These are phyloP conservation scores for Suillus subluteus DNA, from an alignment of 768 basidiomycete genomes.

Conservation along the genomic window DNA sequence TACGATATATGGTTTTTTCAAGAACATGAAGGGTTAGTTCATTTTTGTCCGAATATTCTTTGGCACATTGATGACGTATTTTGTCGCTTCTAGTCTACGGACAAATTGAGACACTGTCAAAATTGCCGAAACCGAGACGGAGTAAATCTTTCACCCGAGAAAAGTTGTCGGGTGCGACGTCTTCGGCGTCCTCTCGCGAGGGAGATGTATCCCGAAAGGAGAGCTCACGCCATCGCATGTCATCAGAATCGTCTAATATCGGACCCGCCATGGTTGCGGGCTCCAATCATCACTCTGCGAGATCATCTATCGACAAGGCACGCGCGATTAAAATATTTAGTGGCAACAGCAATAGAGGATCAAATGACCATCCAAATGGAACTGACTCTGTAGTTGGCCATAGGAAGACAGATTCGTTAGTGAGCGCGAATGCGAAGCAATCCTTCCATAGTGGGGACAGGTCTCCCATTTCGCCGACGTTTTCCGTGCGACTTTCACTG, in stretches of 20 bases:
- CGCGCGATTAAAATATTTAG: slow-evolving; percentile 62
- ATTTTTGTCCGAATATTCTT: background rate
- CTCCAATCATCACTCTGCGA: slow-evolving; percentile 34
- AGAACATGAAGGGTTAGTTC: slow-evolving; percentile 77
- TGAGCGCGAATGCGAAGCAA: slow-evolving; percentile 53
- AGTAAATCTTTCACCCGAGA: slow-evolving; percentile 74
- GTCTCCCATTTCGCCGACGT: slow-evolving; percentile 38
- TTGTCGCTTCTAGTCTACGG: slow-evolving; percentile 61
- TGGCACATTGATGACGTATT: slow-evolving; percentile 24
- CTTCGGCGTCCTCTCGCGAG: slow-evolving; percentile 36
- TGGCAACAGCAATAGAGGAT: slow-evolving; percentile 39
- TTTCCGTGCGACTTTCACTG: slow-evolving; percentile 31
- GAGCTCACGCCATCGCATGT: slow-evolving; percentile 35
- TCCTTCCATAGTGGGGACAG: slow-evolving; percentile 37
- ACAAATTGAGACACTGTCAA: slow-evolving; percentile 73
- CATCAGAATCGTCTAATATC: slow-evolving; percentile 42
- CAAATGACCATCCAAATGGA: slow-evolving; percentile 41
- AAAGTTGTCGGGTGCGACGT: slow-evolving; percentile 48
- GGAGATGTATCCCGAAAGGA: slow-evolving; percentile 27
- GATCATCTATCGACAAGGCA: slow-evolving; percentile 68
- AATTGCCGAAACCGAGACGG: slow-evolving; percentile 57
- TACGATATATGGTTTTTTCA: slow-evolving; percentile 82
- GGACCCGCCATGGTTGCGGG: slow-evolving; percentile 14
- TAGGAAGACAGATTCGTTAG: slow-evolving; percentile 56
- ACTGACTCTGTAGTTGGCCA: slow-evolving; percentile 53